phyloP scores from a whole-genome alignment of 768 basidiomycete genomes.

The Serendipita sp. region DNA sequence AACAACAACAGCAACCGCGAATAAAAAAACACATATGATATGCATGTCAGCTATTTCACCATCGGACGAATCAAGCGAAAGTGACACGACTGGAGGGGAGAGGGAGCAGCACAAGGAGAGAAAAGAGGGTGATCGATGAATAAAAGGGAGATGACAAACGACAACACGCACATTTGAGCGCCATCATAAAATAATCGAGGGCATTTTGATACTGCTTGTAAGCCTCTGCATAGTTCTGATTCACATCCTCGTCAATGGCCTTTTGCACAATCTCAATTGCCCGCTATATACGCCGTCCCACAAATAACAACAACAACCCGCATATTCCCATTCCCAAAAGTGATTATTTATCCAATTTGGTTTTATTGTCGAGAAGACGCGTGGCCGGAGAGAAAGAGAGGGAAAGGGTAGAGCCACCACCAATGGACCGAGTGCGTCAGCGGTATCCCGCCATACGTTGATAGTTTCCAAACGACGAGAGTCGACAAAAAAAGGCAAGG shows the following conservation, averaged over 20 bases:
- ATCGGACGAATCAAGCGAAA: not conserved
- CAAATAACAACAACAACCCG: not conserved
- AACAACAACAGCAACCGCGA: not conserved
- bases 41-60: not conserved
- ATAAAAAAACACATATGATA: no score
- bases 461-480: no score
- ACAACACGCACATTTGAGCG: constrained; percentile 60
- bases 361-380: not conserved
- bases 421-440: no score
- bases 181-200: constrained; percentile 97
- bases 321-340: no score
- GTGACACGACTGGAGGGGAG: no score
- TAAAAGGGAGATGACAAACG: not conserved
- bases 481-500: no score
- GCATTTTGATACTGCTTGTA: constrained; percentile 92
- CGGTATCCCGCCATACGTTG: no score
- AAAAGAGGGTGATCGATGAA: not conserved
- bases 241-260: constrained; percentile 84
- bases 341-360: no score
- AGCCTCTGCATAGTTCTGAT: constrained; percentile 85
- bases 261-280: constrained; percentile 86
- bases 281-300: constrained; percentile 25
- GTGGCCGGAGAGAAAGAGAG: not conserved
- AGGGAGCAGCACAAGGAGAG: not conserved
- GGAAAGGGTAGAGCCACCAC: not conserved